Percentiles rank a stretch among this genome's conserved stretches.
Evolutionary conservation across 2,329 filamentous ascomycete genomes (phyloP).

Genomic region (Sordariomycetes sp.): DNA sequence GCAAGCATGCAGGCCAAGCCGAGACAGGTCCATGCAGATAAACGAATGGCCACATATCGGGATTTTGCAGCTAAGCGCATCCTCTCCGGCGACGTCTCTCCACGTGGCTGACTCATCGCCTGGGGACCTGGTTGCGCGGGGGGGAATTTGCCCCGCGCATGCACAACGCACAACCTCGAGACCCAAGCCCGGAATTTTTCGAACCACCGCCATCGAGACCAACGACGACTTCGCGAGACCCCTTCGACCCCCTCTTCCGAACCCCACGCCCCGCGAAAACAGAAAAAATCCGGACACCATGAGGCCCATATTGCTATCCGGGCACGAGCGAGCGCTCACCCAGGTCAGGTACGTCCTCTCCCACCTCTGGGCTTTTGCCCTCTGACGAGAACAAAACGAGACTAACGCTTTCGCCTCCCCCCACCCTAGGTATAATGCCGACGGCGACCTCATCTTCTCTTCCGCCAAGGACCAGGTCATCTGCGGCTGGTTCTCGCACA

Average conservation of each 20-base stretch:
- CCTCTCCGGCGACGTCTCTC: no score
- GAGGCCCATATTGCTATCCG: conserved; percentile 92
- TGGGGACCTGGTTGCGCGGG: not conserved
- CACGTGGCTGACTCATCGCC: not conserved
- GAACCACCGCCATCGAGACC: not conserved
- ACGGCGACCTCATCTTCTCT: conserved; percentile 95
- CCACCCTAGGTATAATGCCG: conserved; percentile 66
- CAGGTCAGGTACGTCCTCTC: conserved; percentile 71
- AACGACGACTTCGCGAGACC: conserved; percentile 6
- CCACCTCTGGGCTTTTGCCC: not conserved
- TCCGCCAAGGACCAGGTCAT: conserved; percentile 94
- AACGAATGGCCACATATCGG: not conserved
- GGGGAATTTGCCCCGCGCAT: conserved; percentile 4
- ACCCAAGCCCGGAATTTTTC: conserved; percentile 9
- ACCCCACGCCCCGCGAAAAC: conserved; percentile 8
- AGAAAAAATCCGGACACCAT: conserved; percentile 45
- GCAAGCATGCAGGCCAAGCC: no score
- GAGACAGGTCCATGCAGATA: not conserved
- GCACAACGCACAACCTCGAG: conserved; percentile 8
- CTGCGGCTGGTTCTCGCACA: conserved; percentile 94
- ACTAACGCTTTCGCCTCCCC: conserved; percentile 8
- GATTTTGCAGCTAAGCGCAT: not conserved
- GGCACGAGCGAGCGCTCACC: conserved; percentile 93
- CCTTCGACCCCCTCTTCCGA: conserved; percentile 7
- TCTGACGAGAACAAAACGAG: not conserved